These are phyloP conservation scores for Polychaeton citri DNA, from an alignment of 2,329 filamentous ascomycete genomes.

Conservation along the genomic window DNA sequence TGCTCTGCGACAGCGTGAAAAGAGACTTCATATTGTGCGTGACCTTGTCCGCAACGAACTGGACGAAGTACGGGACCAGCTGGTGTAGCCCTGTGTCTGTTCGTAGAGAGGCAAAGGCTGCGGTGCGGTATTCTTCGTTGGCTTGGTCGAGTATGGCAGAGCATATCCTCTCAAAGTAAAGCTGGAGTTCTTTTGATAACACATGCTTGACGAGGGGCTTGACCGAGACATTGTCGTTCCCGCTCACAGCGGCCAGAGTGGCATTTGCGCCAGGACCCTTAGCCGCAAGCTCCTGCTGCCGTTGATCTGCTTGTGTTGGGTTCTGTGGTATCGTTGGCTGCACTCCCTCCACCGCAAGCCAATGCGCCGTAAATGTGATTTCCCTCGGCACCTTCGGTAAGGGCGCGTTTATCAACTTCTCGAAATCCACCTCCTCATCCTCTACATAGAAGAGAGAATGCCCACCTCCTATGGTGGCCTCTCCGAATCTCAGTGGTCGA, in stretches of 20 bases:
- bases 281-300: slow-evolving; percentile 71
- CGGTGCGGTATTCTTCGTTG: slow-evolving; percentile 73
- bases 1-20: slow-evolving; percentile 80
- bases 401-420: slow-evolving; percentile 95
- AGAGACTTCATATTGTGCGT: slow-evolving; percentile 86
- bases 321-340: slow-evolving; percentile 96
- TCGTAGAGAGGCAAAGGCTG: slow-evolving; percentile 71
- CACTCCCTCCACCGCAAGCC: slow-evolving; percentile 94
- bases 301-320: slow-evolving; percentile 60
- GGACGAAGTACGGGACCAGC: slow-evolving; percentile 88
- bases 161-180: slow-evolving; percentile 95
- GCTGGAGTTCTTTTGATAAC: slow-evolving; percentile 84
- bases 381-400: slow-evolving; percentile 90
- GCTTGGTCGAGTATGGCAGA: slow-evolving; percentile 76
- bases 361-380: slow-evolving; percentile 87
- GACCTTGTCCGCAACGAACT: slow-evolving; percentile 90
- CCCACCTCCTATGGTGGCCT: slow-evolving; percentile 83
- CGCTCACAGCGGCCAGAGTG: slow-evolving; percentile 67
- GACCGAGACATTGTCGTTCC: slow-evolving; percentile 69
- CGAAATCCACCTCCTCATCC: slow-evolving; percentile 96
- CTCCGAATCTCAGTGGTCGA: slow-evolving; percentile 76
- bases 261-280: slow-evolving; percentile 84
- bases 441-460: slow-evolving; percentile 96
- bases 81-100: slow-evolving; percentile 91
- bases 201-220: slow-evolving; percentile 93